These are phyloP conservation scores for Bisporella sp. DNA, from an alignment of 2,329 filamentous ascomycete species.

Conservation along the genomic window DNA sequence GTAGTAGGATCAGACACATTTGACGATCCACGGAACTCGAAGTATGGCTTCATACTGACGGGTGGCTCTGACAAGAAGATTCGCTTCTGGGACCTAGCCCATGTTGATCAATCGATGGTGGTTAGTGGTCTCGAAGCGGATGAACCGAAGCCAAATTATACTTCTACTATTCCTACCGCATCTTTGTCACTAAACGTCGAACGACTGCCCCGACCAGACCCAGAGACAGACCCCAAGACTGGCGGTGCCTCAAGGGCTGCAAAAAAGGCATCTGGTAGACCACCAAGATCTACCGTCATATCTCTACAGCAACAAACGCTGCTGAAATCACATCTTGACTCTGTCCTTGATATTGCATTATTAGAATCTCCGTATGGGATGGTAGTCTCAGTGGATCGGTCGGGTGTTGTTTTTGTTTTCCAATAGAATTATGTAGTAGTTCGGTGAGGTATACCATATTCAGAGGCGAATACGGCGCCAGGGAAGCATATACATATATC, in stretches of 20 bases:
- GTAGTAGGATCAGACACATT: slow-evolving; percentile 63
- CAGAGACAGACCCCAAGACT: slow-evolving; percentile 24
- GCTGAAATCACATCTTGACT: slow-evolving; percentile 79
- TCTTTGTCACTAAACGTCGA: slow-evolving; percentile 62
- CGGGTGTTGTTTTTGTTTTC: slow-evolving; percentile 83
- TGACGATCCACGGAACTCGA: slow-evolving; percentile 64
- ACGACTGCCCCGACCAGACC: slow-evolving; percentile 22
- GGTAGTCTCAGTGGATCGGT: slow-evolving; percentile 84
- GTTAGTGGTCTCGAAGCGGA: slow-evolving; percentile 71
- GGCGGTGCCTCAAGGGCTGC: slow-evolving; percentile 22
- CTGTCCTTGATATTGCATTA: slow-evolving; percentile 80
- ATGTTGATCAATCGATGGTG: slow-evolving; percentile 69
- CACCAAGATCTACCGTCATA: slow-evolving; percentile 75
- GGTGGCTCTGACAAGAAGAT: slow-evolving; percentile 86
- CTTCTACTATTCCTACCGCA: slow-evolving; percentile 53
- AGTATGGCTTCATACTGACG: slow-evolving; percentile 78
- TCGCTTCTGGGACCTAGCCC: slow-evolving; percentile 85
- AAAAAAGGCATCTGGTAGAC: slow-evolving; percentile 32
- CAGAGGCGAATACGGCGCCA: too few species aligned
- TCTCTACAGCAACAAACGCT: slow-evolving; percentile 82
- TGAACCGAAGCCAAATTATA: slow-evolving; percentile 68
- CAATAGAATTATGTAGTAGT: slow-evolving; percentile 16
- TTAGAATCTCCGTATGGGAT: slow-evolving; percentile 87
- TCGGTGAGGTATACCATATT: neutral
- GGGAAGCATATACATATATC: too few species aligned